Evolutionary conservation across 306 rosid species (phyloP).

Genomic region (Mucuna pruriens): DNA sequence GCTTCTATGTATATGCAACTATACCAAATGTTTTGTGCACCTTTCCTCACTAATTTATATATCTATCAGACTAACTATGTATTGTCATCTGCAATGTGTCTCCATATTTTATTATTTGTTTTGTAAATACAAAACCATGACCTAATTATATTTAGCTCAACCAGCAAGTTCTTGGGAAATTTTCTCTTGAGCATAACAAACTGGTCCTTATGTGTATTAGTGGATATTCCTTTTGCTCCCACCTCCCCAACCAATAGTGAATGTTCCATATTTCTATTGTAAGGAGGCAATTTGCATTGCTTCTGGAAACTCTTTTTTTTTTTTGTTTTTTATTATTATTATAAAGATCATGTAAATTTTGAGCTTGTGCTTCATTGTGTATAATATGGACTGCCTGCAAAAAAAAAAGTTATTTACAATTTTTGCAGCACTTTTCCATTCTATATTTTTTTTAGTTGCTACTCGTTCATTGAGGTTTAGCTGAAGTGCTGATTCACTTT

Average conservation of each 20-base stretch:
- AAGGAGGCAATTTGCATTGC: not conserved
- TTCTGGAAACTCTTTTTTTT: not conserved
- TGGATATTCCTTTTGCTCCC: not conserved
- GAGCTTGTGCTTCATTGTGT: slow-evolving; percentile 12
- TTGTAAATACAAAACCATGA: not conserved
- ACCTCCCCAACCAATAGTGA: slow-evolving; percentile 1
- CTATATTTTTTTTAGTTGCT: not conserved
- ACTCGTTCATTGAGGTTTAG: not conserved
- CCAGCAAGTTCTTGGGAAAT: not conserved
- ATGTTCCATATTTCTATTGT: not conserved
- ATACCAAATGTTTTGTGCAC: not conserved
- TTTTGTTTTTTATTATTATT: too few relatives aligned
- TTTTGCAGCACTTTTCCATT: not conserved
- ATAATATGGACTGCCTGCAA: not conserved
- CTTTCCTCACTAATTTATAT: not conserved
- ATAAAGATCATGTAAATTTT: not conserved
- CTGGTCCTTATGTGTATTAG: not conserved
- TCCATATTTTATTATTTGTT: not conserved
- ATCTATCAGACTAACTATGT: not conserved
- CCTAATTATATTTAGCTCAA: not conserved
- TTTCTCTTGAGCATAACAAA: slow-evolving; percentile 18
- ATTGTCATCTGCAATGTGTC: not conserved
- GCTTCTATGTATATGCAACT: not conserved
- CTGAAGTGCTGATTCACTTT: not conserved
- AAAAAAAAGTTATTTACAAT: not conserved